Conservation (phyloP, 2,329 filamentous ascomycete species). For the Colletotrichum higginsianum region DNA sequence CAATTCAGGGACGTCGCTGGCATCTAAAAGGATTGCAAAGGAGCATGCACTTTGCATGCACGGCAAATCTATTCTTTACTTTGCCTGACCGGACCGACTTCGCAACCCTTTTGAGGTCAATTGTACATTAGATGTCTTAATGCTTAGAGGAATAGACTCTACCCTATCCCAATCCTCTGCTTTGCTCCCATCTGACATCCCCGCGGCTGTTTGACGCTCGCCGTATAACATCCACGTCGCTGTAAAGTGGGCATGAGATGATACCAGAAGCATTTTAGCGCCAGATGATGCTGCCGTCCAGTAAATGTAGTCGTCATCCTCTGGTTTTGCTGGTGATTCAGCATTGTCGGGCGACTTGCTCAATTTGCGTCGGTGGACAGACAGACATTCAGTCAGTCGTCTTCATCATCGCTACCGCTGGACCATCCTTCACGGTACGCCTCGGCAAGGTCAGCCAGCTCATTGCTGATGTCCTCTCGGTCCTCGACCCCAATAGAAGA, state of each 20-base stretch:
- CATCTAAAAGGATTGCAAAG: slow-evolving; percentile 4
- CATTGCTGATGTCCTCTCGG: slow-evolving; percentile 85
- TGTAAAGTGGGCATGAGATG: not conserved
- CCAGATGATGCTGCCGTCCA: not conserved
- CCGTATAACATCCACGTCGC: too few relatives aligned
- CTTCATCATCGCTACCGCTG: slow-evolving; percentile 81
- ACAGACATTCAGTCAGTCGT: slow-evolving; percentile 60
- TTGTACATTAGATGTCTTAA: slow-evolving; percentile 30
- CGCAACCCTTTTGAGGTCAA: not conserved
- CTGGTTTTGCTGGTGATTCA: not conserved
- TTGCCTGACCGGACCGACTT: not conserved
- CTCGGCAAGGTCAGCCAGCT: slow-evolving; percentile 85
- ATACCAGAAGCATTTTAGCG: not conserved
- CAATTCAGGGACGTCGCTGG: slow-evolving; percentile 29
- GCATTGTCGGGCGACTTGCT: not conserved
- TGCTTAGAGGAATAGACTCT: slow-evolving; percentile 26
- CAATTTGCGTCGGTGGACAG: not conserved
- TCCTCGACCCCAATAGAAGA: slow-evolving; percentile 81
- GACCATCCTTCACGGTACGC: slow-evolving; percentile 92
- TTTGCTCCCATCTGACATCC: not conserved
- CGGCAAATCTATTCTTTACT: slow-evolving; percentile 20
- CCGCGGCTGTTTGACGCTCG: too few relatives aligned
- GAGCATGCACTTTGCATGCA: slow-evolving; percentile 23
- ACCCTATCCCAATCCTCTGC: not conserved
- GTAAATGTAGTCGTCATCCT: not conserved